Conservation (phyloP, 768 basidiomycete species). For the Rickenella mellea region DNA sequence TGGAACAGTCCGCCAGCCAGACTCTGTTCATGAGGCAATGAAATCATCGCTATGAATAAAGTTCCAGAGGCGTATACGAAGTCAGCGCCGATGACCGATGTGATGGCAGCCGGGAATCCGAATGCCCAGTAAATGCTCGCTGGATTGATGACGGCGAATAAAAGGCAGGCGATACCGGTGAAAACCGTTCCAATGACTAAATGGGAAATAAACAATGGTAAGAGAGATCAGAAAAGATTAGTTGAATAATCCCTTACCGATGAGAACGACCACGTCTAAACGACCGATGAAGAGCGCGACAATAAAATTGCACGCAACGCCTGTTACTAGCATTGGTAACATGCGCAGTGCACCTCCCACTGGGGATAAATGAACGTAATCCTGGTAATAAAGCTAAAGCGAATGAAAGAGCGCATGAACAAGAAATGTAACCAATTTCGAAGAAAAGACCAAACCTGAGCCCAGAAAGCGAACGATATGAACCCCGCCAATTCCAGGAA, state of each 20-base stretch:
- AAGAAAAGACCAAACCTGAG: constrained; percentile 21
- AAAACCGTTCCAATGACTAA: constrained; percentile 44
- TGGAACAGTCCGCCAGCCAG: constrained; percentile 70
- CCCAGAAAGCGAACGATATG: constrained; percentile 44
- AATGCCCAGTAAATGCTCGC: constrained; percentile 60
- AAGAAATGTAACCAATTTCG: not conserved
- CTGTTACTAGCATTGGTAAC: constrained; percentile 63
- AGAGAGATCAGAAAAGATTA: not conserved
- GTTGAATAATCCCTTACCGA: constrained; percentile 37
- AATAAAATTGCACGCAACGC: constrained; percentile 52
- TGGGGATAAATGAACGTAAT: constrained; percentile 43
- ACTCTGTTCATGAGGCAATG: constrained; percentile 62
- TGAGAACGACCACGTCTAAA: constrained; percentile 45
- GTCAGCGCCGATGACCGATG: constrained; percentile 68
- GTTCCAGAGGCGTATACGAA: constrained; percentile 69
- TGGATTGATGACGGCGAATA: constrained; percentile 62
- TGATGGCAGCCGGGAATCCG: constrained; percentile 57
- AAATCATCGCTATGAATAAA: constrained; percentile 62
- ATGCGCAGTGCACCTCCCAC: constrained; percentile 56
- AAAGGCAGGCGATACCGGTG: constrained; percentile 47
- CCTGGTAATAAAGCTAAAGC: constrained; percentile 72
- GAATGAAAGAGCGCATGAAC: not conserved
- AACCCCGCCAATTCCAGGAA: constrained; percentile 58
- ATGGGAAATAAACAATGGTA: not conserved
- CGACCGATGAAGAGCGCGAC: constrained; percentile 51